Conservation (phyloP, 129 eudicot genomes). For the Gnaphalium uliginosum region DNA sequence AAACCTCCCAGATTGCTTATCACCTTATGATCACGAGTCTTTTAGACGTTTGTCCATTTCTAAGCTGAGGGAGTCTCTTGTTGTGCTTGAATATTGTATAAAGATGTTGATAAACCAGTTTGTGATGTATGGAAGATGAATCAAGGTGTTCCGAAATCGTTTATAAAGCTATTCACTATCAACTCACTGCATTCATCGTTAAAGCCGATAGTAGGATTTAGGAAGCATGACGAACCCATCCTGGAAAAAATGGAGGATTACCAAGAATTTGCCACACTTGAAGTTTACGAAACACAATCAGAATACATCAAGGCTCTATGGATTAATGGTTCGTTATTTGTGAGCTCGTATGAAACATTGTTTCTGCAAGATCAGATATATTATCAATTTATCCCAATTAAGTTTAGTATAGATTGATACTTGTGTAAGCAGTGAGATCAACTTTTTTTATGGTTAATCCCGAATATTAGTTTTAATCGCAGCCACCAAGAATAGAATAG, state of each 20-base stretch:
- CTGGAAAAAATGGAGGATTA: not conserved
- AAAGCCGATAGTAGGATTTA: not conserved
- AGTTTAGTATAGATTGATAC: not conserved
- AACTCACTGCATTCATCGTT: not conserved
- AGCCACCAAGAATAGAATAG: too few relatives aligned
- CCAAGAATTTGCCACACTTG: not conserved
- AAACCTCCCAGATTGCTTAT: not conserved
- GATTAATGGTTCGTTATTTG: not conserved
- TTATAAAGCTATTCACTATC: not conserved
- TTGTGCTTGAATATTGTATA: not conserved
- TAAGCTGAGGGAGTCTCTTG: not conserved
- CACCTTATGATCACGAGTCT: not conserved
- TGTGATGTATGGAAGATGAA: constrained; percentile 2
- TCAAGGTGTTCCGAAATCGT: not conserved
- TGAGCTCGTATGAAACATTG: not conserved
- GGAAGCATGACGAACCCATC: constrained; percentile 4
- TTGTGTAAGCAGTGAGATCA: not conserved
- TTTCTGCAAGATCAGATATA: not conserved
- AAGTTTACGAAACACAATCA: not conserved
- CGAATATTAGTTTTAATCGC: too few relatives aligned
- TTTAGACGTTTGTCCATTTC: not conserved
- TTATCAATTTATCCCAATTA: not conserved
- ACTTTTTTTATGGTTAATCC: not conserved
- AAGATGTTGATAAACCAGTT: not conserved
- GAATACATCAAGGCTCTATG: not conserved